Evolutionary conservation across 2,329 filamentous ascomycete species (phyloP), one percentile per base, ranked within the genome.

Genomic region (Calycina marina): DNA sequence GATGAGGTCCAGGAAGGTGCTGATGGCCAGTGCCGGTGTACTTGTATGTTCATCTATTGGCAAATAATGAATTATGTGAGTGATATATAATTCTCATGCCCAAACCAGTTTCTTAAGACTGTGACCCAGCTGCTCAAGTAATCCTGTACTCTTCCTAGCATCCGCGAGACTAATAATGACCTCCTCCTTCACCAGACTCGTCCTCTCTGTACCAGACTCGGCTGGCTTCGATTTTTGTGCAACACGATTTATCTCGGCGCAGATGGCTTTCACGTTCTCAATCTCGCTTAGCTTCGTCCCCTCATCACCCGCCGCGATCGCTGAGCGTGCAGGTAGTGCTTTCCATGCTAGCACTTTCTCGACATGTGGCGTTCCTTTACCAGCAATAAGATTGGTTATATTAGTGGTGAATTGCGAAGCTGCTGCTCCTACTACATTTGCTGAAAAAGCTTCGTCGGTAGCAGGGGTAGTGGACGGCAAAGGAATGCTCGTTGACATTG

Each of bases 21-120:
- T n/a, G n/a, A n/a, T n/a, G n/a, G n/a, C n/a, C n/a, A n/a, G n/a
- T n/a, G n/a, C n/a, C n/a, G n/a, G n/a, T n/a, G n/a, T n/a, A n/a
- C n/a, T n/a, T 8, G n/a, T 24, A 24, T 24, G n/a, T 24, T 8
- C n/a, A 24, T 24, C 20, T 24, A 24, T 8, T n/a, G 8, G 20
- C 20, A 24, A n/a, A 24, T 8, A n/a, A 8, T 24, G 20, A 24
- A 24, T n/a, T 16, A 15, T n/a, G n/a, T n/a, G n/a, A n/a, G n/a
- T n/a, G n/a, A n/a, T n/a, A n/a, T n/a, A n/a, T n/a, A n/a, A n/a
- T n/a, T n/a, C 24, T 37, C 31, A 52, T n/a, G 50, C 51, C 90
- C 90, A 96, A 9, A 98, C 85, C 52, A 96, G 58, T 62, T 83
- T 93, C 69, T 93, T 94, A 47, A 96, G 66, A 37, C 78, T 80